A percentile compares a stretch with the other conserved stretches of the same genome.
Evolutionary conservation across 2,329 filamentous ascomycete species (phyloP).

Genomic region (Cladosporium colombiae): DNA sequence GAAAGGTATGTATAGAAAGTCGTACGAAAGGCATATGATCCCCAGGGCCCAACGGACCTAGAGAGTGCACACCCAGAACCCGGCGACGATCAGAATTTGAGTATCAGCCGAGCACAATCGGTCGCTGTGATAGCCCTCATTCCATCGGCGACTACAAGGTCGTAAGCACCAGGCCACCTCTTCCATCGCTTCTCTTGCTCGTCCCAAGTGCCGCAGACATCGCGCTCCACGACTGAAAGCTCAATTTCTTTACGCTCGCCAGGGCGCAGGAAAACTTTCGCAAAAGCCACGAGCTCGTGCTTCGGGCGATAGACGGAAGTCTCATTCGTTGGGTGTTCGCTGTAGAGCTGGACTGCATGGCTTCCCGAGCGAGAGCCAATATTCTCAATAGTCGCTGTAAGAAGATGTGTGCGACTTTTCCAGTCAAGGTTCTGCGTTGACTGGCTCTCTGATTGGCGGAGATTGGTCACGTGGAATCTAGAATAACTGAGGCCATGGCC

Average conservation of each 20-base stretch:
- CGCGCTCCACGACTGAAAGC: not conserved
- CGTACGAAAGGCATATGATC: too few relatives aligned
- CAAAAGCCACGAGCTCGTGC: not conserved
- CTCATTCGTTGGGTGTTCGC: not conserved
- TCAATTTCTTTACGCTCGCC: not conserved
- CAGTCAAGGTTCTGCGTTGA: not conserved
- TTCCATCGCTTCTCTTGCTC: slow-evolving; percentile 1
- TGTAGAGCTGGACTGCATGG: not conserved
- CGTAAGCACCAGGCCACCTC: not conserved
- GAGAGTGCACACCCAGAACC: not conserved
- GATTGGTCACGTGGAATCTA: slow-evolving; percentile 63
- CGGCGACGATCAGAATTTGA: not conserved
- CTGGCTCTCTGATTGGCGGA: slow-evolving; percentile 29
- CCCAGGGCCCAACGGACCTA: not conserved
- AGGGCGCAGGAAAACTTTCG: not conserved
- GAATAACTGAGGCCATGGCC: slow-evolving; percentile 79
- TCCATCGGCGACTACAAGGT: not conserved
- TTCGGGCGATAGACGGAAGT: not conserved
- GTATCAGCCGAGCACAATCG: not conserved
- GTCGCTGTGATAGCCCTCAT: not conserved
- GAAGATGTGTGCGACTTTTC: not conserved
- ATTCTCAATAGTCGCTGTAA: not conserved
- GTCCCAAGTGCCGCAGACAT: not conserved
- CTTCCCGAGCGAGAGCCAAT: not conserved
- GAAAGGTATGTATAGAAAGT: not conserved